Conservation (phyloP, 495 filamentous ascomycete species). For the Penicillium simplicissimum region DNA sequence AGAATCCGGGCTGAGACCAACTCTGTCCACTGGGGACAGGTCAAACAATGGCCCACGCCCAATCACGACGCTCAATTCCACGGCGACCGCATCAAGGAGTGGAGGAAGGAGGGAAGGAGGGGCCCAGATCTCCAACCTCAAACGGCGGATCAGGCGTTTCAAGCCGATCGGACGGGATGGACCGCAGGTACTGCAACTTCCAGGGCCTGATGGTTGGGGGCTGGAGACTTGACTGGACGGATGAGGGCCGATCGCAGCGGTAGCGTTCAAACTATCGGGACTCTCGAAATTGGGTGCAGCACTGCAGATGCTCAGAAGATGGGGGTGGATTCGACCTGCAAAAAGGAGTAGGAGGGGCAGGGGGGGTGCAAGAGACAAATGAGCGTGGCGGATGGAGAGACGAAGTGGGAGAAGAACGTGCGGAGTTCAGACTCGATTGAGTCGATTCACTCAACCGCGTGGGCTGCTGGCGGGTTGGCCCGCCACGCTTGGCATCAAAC, state of each 20-base stretch:
- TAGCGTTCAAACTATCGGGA: no score
- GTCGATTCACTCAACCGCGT: no score
- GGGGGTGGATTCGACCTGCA: background rate
- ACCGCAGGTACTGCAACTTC: background rate
- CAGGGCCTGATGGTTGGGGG: background rate
- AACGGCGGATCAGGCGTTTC: background rate
- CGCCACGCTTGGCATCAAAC: background rate
- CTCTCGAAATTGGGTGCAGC: background rate
- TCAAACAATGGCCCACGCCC: background rate
- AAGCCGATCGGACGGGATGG: background rate
- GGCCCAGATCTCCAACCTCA: background rate
- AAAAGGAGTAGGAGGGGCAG: background rate
- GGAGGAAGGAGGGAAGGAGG: background rate
- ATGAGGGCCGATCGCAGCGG: background rate
- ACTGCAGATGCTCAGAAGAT: background rate
- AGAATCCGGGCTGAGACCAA: background rate
- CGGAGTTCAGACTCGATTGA: no score
- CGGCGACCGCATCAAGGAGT: background rate
- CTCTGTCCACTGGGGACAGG: background rate
- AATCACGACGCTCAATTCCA: background rate
- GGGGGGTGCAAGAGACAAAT: background rate
- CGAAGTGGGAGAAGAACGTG: background rate
- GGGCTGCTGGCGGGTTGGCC: background rate
- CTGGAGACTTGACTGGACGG: background rate
- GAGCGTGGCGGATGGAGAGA: background rate